phyloP scores from a whole-genome alignment of 306 rosid genomes.

The Sophora flavescens region DNA sequence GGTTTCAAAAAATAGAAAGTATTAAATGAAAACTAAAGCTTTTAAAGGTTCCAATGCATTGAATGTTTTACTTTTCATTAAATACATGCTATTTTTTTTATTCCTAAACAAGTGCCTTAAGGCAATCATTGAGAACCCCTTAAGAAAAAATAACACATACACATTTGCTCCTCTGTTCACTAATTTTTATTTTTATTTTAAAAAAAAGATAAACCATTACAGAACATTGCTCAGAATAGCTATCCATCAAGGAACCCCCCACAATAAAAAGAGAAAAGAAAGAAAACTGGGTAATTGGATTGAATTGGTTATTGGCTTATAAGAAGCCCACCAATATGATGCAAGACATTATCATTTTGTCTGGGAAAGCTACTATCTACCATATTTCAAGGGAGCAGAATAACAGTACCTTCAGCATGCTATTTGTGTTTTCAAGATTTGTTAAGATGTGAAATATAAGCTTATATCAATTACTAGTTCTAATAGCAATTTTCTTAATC shows the following conservation, averaged over 20 bases:
- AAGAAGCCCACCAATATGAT: constrained; percentile 10
- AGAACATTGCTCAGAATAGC: neutral
- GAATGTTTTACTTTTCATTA: too few species aligned
- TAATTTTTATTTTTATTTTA: neutral
- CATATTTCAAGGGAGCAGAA: constrained; percentile 13
- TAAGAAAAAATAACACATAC: neutral
- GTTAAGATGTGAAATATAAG: neutral
- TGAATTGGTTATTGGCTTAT: neutral
- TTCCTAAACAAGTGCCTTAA: too few species aligned
- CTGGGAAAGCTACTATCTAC: constrained; percentile 11
- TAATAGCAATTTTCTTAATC: neutral
- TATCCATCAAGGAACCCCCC: neutral
- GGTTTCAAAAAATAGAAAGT: too few species aligned
- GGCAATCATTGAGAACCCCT: too few species aligned
- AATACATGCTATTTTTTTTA: too few species aligned
- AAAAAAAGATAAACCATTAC: neutral
- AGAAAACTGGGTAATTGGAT: neutral
- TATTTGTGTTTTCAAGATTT: constrained; percentile 20
- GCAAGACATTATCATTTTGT: neutral
- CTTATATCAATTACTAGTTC: constrained; percentile 11
- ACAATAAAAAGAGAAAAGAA: neutral
- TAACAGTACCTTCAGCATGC: constrained; percentile 16
- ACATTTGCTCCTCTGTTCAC: neutral
- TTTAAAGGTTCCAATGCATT: too few species aligned
- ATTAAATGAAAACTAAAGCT: too few species aligned